These are phyloP conservation scores for Aureobasidium sp. DNA, from an alignment of 2,329 filamentous ascomycete genomes.

Conservation along the genomic window DNA sequence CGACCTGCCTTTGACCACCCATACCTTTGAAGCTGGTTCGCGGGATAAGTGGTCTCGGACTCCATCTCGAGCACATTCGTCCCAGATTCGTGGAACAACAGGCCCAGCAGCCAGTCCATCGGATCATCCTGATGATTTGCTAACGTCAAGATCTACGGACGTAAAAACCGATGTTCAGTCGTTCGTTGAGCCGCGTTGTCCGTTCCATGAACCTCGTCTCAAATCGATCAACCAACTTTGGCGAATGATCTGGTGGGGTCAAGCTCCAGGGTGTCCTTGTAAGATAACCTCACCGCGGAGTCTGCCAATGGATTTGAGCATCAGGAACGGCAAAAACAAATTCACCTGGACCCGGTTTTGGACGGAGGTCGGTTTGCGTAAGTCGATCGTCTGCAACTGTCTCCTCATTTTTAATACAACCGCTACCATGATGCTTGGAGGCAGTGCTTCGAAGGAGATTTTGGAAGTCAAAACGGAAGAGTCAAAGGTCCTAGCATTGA, in stretches of 20 bases:
- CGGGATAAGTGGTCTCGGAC: not conserved
- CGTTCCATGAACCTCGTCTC: not conserved
- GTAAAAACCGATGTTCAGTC: not conserved
- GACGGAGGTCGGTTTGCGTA: not conserved
- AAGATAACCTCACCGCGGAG: not conserved
- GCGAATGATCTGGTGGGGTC: not conserved
- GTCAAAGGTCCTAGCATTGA: not conserved
- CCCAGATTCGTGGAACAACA: not conserved
- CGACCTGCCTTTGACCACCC: not conserved
- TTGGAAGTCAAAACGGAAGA: not conserved
- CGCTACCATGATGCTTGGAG: not conserved
- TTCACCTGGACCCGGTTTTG: not conserved
- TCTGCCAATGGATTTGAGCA: not conserved
- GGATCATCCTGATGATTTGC: not conserved
- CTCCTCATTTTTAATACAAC: no score
- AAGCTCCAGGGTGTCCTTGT: not conserved
- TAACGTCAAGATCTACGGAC: not conserved
- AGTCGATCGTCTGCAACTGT: no score
- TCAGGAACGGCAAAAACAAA: not conserved
- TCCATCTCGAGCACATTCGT: not conserved
- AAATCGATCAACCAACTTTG: not conserved
- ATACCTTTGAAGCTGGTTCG: not conserved
- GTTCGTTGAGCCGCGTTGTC: not conserved
- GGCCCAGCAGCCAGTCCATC: not conserved
- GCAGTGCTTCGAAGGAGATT: not conserved